A percentile compares a stretch with the other conserved stretches of the same genome.
These are phyloP conservation scores for Kodamaea leandrae DNA, from an alignment of 805 yeast species.

Conservation along the genomic window DNA sequence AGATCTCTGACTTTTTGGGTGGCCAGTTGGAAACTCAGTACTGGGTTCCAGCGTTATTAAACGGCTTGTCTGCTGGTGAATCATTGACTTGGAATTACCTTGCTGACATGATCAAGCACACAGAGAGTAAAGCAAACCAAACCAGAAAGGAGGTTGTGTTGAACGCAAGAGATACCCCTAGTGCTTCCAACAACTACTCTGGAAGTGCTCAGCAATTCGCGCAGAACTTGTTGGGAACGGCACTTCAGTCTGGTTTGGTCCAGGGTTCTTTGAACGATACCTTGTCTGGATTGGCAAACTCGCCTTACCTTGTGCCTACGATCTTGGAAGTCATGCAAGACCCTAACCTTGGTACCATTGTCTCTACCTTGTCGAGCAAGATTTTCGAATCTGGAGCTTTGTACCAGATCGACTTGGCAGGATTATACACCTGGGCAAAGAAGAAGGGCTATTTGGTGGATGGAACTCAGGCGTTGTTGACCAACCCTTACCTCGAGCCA, in stretches of 20 bases:
- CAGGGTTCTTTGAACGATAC: constrained; percentile 20
- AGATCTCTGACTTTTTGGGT: constrained; percentile 27
- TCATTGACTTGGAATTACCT: constrained; percentile 28
- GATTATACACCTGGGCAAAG: constrained; percentile 22
- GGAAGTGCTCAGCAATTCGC: constrained; percentile 35
- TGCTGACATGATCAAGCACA: constrained; percentile 27
- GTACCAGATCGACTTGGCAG: constrained; percentile 28
- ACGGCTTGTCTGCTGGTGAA: constrained; percentile 34
- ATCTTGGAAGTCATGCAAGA: constrained; percentile 26
- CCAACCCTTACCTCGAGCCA: constrained; percentile 31
- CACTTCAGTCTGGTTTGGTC: constrained; percentile 9
- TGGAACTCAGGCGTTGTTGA: constrained; percentile 23
- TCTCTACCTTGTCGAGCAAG: constrained; percentile 22
- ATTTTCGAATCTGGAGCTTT: constrained; percentile 35
- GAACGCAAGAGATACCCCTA: constrained; percentile 10
- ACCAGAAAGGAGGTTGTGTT: constrained; percentile 9
- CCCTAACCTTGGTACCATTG: constrained; percentile 17
- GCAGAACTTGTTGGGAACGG: constrained; percentile 23
- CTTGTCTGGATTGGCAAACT: constrained; percentile 29
- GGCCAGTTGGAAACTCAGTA: constrained; percentile 22
- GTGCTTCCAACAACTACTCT: constrained; percentile 8
- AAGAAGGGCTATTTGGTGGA: constrained; percentile 21
- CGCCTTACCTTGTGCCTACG: constrained; percentile 29
- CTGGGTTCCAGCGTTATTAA: constrained; percentile 30
- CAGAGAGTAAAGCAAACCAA: constrained; percentile 28